Conservation (phyloP, 441 rosid genomes). For the Breynia disticha region DNA sequence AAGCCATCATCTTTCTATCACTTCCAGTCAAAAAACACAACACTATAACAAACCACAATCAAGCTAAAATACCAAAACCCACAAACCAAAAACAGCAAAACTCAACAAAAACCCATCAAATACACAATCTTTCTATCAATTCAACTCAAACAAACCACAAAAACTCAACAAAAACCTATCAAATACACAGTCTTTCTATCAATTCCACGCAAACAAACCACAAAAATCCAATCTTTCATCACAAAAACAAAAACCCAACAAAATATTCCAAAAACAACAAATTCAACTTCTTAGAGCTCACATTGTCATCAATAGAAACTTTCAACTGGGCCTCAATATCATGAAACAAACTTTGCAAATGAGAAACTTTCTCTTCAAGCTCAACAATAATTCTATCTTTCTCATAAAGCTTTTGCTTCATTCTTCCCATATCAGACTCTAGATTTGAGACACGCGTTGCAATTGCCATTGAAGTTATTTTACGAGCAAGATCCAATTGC, state of each 20-base stretch:
- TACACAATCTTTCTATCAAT: neutral
- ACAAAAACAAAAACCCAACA: neutral
- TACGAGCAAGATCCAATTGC: slow-evolving; percentile 83
- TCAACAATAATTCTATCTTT: slow-evolving; percentile 55
- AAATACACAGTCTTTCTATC: too few species aligned
- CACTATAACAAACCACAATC: too few species aligned
- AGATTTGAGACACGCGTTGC: slow-evolving; percentile 70
- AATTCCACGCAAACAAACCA: neutral
- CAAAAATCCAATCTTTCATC: neutral
- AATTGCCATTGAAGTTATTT: slow-evolving; percentile 83
- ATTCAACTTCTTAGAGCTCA: slow-evolving; percentile 13
- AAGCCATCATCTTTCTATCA: too few species aligned
- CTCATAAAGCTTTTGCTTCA: slow-evolving; percentile 43
- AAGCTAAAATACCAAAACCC: neutral
- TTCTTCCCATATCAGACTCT: slow-evolving; percentile 49
- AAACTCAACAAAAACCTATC: neutral
- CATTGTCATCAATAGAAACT: slow-evolving; percentile 59
- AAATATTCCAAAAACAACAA: neutral
- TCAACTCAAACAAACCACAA: too few species aligned
- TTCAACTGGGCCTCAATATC: slow-evolving; percentile 53
- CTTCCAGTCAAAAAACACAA: too few species aligned
- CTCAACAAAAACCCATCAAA: neutral
- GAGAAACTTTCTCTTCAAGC: slow-evolving; percentile 40
- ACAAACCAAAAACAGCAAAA: neutral
- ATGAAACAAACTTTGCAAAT: slow-evolving; percentile 37